Evolutionary conservation across 2,329 filamentous ascomycete species (phyloP), one percentile per base, ranked within the genome.

Genomic region (Fusarium sp.): DNA sequence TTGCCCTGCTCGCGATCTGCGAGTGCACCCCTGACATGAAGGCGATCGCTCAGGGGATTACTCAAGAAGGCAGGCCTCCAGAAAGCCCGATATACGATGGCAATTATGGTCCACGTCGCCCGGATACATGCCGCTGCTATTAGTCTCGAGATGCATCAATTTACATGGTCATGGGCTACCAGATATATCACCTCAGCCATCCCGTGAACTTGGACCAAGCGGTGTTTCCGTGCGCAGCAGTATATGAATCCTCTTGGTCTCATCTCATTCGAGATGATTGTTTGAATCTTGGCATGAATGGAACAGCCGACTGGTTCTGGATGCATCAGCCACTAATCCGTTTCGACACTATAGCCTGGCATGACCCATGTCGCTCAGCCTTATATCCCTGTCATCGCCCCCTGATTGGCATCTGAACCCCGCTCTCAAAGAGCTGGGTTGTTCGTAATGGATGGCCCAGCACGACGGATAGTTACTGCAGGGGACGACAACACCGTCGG

Each of bases 381-480:
- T 61, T 71, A 58, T 37, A 70, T 61, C 73, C 72, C 64, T 71
- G 71, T 65, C 43, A 12, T 49, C 18, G 11, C 26, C 73, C 71
- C 71, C 73, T 75, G 71, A 73, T 72, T 70, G 64, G 70, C 64
- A 75, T 74, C 57, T 12, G n/a, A 45, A 57, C 67, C 54, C 71
- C 68, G 63, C 72, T 51, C 53, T 51, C 57, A 63, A 65, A 21
- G 62, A 37, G 62, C 53, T 43, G 48, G 52, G 52, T 45, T 58
- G 21, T 51, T 64, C 49, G 63, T 57, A 62, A 69, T 71, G 64
- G 52, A 52, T 67, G 59, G 62, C 55, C 59, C 54, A 62, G 61
- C 57, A 59, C 37, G 34, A 56, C 54, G 55, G 58, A 63, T 52
- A 58, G 51, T 39, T 49, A 69, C 49, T 46, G 59, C 65, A 71